phyloP scores from a whole-genome alignment of 345 rosid genomes.

The Rhodamnia argentea region DNA sequence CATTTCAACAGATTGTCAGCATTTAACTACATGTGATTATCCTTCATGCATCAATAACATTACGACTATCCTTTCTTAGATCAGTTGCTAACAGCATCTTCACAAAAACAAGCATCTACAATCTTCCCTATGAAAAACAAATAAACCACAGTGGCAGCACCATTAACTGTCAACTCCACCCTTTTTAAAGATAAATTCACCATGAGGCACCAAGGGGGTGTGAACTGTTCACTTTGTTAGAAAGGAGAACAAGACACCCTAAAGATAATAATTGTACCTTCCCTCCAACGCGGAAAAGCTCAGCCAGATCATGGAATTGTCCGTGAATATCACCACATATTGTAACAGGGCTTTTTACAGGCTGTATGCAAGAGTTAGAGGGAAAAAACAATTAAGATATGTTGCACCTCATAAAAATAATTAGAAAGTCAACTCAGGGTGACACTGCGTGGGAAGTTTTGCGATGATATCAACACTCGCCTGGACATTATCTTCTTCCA shows the following conservation, averaged over 20 bases:
- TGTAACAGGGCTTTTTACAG: conserved; percentile 93
- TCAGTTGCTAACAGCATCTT: not conserved
- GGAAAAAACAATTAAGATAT: not conserved
- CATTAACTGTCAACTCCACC: not conserved
- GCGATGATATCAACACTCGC: conserved; percentile 9
- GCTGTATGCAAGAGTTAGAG: conserved; percentile 24
- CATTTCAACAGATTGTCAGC: not conserved
- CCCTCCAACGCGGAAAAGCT: conserved; percentile 94
- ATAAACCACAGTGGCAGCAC: not conserved
- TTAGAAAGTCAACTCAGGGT: not conserved
- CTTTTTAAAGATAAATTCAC: not conserved
- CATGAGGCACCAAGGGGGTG: not conserved
- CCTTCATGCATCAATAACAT: not conserved
- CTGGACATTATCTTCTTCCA: conserved; percentile 80
- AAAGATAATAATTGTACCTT: conserved; percentile 29
- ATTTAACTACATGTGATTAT: not conserved
- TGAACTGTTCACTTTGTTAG: not conserved
- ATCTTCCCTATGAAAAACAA: not conserved
- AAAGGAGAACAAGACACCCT: not conserved
- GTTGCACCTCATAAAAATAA: not conserved
- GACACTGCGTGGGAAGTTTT: not conserved
- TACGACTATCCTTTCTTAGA: not conserved
- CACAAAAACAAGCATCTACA: not conserved
- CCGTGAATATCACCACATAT: conserved; percentile 97
- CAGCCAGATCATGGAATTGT: conserved; percentile 98